Evolutionary conservation across 768 basidiomycete species (phyloP), one percentile per base, ranked within the genome.

Genomic region (Fomitopsis serialis): DNA sequence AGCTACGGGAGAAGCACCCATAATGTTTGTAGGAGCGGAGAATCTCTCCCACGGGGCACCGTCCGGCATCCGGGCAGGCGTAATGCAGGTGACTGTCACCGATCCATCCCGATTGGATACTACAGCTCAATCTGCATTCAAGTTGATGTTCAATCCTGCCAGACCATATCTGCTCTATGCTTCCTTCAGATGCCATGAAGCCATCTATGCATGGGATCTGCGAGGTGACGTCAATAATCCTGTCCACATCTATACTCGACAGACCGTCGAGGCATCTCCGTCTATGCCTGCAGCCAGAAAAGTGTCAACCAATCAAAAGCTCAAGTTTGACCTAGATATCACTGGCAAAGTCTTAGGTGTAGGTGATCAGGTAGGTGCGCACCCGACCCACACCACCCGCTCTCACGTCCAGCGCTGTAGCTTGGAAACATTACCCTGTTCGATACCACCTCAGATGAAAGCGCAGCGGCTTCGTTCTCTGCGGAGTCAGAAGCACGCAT

Each of bases 131-230:
- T 21, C 54, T 36, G 15, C 15, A 7, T 40, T 7, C 4, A 54
- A 91, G 90, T 68, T 93, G 37, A 76, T 79, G 54, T 98, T 94
- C 69, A 87, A 94, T 61, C 89, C 90, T 0, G 69, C 71, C 19
- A 70, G 72, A 42, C 87, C 90, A 0, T 79, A 89, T 54, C 68
- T 89, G 1, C 66, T 98, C 24, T 96, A 89, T 56, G 87, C 88
- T 0, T 77, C 89, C 0, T 94, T 90, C 59, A 79, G 95, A 5
- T 76, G 87, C 12, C 73, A 73, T n/a, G 73, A 73, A 6, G 62
- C 63, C 2, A 75, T 96, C 22, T 86, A 84, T 62, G 74, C 79
- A 51, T 97, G 89, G 87, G 95, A 97, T 65, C 65, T 93, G 5
- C 80, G 93, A 0, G 72, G 78, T 2, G 77, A 86, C 66, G 61